Evolutionary conservation across 257 asterid genomes (phyloP).

Genomic region (Solanum paucissectum): DNA sequence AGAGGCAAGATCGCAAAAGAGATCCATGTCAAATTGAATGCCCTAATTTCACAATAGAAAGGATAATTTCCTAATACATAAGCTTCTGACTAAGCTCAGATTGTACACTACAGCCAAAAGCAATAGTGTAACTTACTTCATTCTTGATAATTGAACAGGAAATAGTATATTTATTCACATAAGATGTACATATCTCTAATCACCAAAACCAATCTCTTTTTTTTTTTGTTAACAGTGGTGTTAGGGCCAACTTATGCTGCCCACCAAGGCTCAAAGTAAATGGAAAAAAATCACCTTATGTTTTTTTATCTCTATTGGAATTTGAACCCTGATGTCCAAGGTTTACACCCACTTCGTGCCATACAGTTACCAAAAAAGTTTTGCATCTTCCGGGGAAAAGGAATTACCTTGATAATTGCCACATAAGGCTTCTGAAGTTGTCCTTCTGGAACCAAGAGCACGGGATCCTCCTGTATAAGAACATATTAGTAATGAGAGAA

Average conservation of each 20-base stretch:
- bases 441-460: slow-evolving; percentile 68
- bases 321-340: background rate
- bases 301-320: background rate
- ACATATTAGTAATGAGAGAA: slow-evolving; percentile 1
- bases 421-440: slow-evolving; percentile 68
- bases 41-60: background rate
- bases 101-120: background rate
- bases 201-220: background rate
- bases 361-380: background rate
- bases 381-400: background rate
- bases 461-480: slow-evolving; percentile 69
- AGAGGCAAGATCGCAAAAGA: background rate
- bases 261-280: background rate
- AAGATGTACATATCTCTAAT: background rate
- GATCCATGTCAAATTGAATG: background rate
- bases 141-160: background rate
- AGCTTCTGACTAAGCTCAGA: background rate
- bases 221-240: background rate
- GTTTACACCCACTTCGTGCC: background rate
- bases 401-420: slow-evolving; percentile 82
- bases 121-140: background rate
- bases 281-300: background rate
- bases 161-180: background rate
- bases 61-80: background rate
- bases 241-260: background rate